Conservation (phyloP, 192 early-diverging fungal genomes). For the Oehlia diaphana region DNA sequence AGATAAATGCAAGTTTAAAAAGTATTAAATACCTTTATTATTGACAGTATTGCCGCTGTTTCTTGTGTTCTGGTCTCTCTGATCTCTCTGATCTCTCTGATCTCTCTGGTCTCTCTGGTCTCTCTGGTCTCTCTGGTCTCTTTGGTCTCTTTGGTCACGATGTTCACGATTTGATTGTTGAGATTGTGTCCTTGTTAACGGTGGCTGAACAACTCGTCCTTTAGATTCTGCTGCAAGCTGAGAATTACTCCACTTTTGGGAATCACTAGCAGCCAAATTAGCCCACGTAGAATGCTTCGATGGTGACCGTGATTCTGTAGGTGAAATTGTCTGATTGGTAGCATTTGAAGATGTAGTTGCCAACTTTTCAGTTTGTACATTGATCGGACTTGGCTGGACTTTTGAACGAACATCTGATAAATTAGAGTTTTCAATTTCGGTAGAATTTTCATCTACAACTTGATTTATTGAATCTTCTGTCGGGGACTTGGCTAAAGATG, state of each 20-base stretch:
- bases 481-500: slow-evolving; percentile 16
- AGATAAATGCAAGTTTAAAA: background rate
- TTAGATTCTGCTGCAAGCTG: slow-evolving; percentile 33
- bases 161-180: slow-evolving; percentile 30
- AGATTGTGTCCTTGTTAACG: slow-evolving; percentile 6
- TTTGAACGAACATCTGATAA: slow-evolving; percentile 24
- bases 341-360: slow-evolving; percentile 20
- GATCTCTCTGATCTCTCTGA: background rate
- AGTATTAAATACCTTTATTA: background rate
- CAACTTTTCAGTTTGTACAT: slow-evolving; percentile 29
- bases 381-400: slow-evolving; percentile 33
- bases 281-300: slow-evolving; percentile 80
- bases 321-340: slow-evolving; percentile 25
- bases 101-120: no score
- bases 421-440: slow-evolving; percentile 21
- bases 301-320: slow-evolving; percentile 50
- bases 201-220: background rate
- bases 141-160: slow-evolving; percentile 26
- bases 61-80: background rate
- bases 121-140: no score
- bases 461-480: slow-evolving; percentile 21
- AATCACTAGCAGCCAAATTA: slow-evolving; percentile 61
- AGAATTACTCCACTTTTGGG: slow-evolving; percentile 53
- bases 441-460: slow-evolving; percentile 10
- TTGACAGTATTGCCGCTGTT: no score